Evolutionary conservation across 768 basidiomycete genomes (phyloP), one percentile per base, ranked within the genome.

Genomic region (Lactarius akahatsu): DNA sequence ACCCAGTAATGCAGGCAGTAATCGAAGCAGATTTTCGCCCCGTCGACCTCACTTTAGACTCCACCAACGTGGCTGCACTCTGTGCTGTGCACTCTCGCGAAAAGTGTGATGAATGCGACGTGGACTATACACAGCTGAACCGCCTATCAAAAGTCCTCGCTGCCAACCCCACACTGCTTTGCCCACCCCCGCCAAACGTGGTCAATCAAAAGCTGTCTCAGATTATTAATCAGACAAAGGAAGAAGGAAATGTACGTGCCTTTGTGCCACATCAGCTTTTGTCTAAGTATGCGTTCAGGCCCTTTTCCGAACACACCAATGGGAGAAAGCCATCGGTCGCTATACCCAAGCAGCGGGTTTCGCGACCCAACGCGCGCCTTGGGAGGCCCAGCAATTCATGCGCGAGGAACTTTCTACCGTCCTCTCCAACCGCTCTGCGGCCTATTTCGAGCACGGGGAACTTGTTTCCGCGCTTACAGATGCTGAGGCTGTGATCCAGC

Each of bases 361-460:
- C 43, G 94, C 94, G 0, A 77, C 86, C 0, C 88, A 91, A 69
- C 85, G 96, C 30, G 90, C 94, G 2, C 87, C 91, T 45, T 98
- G 96, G 92, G 96, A 98, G 74, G 80, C 84, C n/a, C 86, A 88
- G 63, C 83, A 84, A 38, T 74, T 92, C 69, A 85, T 92, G 78
- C 86, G 92, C 64, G 97, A 99, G 70, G 97, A 99, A 73, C 83
- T 97, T 57, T 90, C 92, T 15, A 90, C 93, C 34, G 84, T 94
- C 68, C 75, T 99, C 59, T 94, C 93, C 67, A 99, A 99, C 76
- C 86, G 97, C 60, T 92, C 93, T 18, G 93, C 95, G 0, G 90
- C 97, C 9, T 89, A 89, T 77, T 84, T 86, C 64, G 91, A 92
- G 69, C 78, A 85, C 16, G 86, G 85, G 11, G 92, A 96, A 76